Evolutionary conservation across 164 flowering plant species (phyloP), one percentile per base, ranked within the genome.

Genomic region (Vitis labrusca): DNA sequence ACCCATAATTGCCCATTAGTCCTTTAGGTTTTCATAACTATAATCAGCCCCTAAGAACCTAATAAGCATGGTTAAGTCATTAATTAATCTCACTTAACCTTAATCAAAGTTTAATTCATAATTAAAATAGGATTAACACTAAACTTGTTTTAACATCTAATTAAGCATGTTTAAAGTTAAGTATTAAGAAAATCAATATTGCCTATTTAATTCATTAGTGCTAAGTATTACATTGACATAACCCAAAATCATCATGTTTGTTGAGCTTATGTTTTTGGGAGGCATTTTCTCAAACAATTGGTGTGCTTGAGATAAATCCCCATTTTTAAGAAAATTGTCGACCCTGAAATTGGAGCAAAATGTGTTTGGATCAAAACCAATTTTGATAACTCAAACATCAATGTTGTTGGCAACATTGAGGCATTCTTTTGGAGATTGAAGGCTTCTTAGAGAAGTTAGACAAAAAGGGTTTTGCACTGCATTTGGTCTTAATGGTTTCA

Each of bases 271-370:
- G 70, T 91, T 93, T 68, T 62, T 80, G 53, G 81, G 68, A 75
- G 91, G 86, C 90, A 93, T 93, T 82, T 84, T 44, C 44, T 91
- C 89, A 50, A 88, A 90, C 91, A 91, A 62, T 54, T 79, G 73
- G 71, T 76, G 89, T 17, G 98, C 98, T 12, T 73, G 53, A 0
- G 62, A 14, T 0, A 88, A 23, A 0, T 86, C 67, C 1, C 86
- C 86, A 0, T 62, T 57, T 71, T 59, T 55, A 0, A 89, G 44
- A 2, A 81, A 57, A 3, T 53, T 30, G 8, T 75, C 78, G 29
- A 89, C 71, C 58, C 57, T 73, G 76, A 82, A 81, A 65, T 89
- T 91, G 17, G 80, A 75, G 62, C 84, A 86, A 70, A 72, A 81
- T 3, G 81, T 87, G 53, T 54, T 66, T 7, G 88, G 91, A 65